Evolutionary conservation across 2,329 filamentous ascomycete species (phyloP), one percentile per base, ranked within the genome.

Genomic region (Penicillium sp.): DNA sequence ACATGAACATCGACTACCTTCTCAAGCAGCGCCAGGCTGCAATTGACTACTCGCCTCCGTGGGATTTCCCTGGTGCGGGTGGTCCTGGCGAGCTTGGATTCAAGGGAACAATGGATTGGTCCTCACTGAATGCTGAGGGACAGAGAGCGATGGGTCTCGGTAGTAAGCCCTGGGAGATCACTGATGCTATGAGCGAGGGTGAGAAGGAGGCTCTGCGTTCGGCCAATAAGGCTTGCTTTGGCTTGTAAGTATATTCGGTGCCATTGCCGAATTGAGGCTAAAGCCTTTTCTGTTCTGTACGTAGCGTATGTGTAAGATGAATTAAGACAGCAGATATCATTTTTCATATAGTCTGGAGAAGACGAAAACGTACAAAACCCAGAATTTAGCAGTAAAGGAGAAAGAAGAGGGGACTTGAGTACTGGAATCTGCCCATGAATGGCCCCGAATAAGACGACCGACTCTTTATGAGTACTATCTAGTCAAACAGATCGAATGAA

Each of bases 11-110:
- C 0, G 76, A 84, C 22, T 95, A 93, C 71, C 79, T 94, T 1
- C 82, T 77, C 1, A 82, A 85, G 15, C 92, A 96, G 77, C 84
- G 89, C 20, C 81, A 86, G n/a, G 84, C 86, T 0, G 95, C 95
- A 66, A 74, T 89, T 2, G 72, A 79, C 0, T 92, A 92, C 4
- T 85, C 82, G 0, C 88, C 88, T 0, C 85, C 83, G 0, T 88
- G 87, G 34, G 89, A 92, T 67, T 91, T 91, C 70, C 88, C 88
- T 0, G 88, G 88, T 35, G 78, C 78, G 14, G 77, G 78, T 53
- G 75, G 78, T 3, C 64, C 71, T 3, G 78, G 78, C n/a, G 78
- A 80, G 60, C 54, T 57, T 5, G 77, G 76, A 2, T 79, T 79
- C 57, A 57, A 70, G 22, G 76, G 75, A 7, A 71, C 72, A 8